A percentile compares a stretch with the other conserved stretches of the same genome.
Evolutionary conservation across 306 rosid species (phyloP).

Genomic region (Canavalia gladiata): DNA sequence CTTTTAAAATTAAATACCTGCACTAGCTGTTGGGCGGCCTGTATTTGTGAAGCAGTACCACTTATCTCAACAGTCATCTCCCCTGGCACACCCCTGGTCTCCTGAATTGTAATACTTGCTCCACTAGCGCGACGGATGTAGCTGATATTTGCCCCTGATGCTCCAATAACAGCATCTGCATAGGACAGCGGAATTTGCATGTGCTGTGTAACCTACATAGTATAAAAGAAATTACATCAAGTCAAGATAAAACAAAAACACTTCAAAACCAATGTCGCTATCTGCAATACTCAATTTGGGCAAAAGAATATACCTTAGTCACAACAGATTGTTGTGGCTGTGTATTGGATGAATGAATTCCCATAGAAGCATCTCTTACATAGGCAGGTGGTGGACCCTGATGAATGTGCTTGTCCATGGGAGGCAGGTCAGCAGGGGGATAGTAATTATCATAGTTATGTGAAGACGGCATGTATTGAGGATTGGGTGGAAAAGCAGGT

Average conservation of each 20-base stretch:
- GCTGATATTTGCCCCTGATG: conserved; percentile 68
- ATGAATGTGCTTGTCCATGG: conserved; percentile 55
- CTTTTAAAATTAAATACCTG: conserved; percentile 57
- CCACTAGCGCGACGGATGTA: conserved; percentile 74
- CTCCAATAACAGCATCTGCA: conserved; percentile 73
- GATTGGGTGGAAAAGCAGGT: conserved; percentile 64
- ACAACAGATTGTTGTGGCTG: conserved; percentile 55
- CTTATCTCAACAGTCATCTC: conserved; percentile 74
- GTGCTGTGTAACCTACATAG: conserved; percentile 66
- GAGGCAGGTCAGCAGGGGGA: conserved; percentile 59
- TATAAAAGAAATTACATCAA: conserved; percentile 23
- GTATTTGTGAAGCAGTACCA: conserved; percentile 68
- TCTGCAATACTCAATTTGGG: conserved; percentile 13
- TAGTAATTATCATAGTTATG: conserved; percentile 63
- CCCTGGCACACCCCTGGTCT: conserved; percentile 71
- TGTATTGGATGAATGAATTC: conserved; percentile 50
- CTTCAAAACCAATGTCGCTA: neutral
- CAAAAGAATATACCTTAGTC: conserved; percentile 56
- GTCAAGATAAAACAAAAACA: conserved; percentile 9
- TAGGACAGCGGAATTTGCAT: conserved; percentile 73
- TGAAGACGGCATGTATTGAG: conserved; percentile 61
- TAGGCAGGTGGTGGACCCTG: conserved; percentile 62
- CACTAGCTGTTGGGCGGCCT: conserved; percentile 68
- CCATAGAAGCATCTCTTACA: conserved; percentile 55
- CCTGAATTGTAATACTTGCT: conserved; percentile 72